phyloP scores from a whole-genome alignment of 73 alveolate species.

The Symbiodinium pilosum region DNA sequence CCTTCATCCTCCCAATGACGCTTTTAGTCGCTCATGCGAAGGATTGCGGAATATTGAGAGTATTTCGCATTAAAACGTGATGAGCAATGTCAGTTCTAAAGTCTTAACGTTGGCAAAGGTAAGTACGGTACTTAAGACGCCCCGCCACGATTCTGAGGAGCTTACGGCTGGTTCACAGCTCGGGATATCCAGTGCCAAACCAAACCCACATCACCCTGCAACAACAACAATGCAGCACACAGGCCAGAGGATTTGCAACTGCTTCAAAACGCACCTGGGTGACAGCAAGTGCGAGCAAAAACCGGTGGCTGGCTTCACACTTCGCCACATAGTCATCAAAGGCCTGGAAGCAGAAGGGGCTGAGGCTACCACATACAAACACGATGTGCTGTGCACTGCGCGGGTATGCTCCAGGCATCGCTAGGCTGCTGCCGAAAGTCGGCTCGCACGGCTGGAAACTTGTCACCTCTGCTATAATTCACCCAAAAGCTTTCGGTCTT shows the following conservation, averaged over 20 bases:
- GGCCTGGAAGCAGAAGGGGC: no score
- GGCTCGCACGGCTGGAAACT: slow-evolving; percentile 45
- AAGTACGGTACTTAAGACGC: no score
- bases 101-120: background rate
- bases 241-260: background rate
- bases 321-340: background rate
- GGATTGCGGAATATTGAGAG: no score
- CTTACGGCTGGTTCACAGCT: slow-evolving; percentile 34
- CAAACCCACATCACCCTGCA: slow-evolving; percentile 59
- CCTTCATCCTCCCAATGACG: no score
- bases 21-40: no score
- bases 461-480: slow-evolving; percentile 16
- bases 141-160: slow-evolving; percentile 8
- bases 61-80: background rate
- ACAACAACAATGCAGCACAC: background rate
- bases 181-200: slow-evolving; percentile 69
- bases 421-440: background rate
- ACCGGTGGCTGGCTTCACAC: background rate
- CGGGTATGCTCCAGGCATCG: no score
- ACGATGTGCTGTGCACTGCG: no score
- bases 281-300: slow-evolving; percentile 26
- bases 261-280: slow-evolving; percentile 6
- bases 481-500: background rate
- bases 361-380: no score
- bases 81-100: background rate